phyloP scores from a whole-genome alignment of 345 rosid genomes.

The Arabis alpina region DNA sequence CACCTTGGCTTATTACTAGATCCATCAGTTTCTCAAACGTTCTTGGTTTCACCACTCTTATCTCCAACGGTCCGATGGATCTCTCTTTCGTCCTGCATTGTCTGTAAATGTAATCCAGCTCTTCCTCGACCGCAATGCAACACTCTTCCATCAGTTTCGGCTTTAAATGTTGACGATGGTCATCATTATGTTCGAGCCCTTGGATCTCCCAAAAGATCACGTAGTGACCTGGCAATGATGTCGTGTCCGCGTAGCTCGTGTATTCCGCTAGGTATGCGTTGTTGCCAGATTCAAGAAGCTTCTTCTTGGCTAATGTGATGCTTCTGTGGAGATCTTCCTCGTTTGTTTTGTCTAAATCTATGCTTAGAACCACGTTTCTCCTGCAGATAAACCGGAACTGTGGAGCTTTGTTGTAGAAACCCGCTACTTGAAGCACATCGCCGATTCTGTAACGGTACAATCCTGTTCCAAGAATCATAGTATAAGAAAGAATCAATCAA shows the following conservation, averaged over 20 bases:
- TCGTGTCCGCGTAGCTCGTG: slow-evolving; percentile 79
- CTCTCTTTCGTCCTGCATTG: slow-evolving; percentile 82
- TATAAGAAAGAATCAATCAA: too few relatives aligned
- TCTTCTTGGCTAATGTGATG: slow-evolving; percentile 66
- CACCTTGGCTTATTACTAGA: slow-evolving; percentile 72
- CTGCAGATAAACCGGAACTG: slow-evolving; percentile 81
- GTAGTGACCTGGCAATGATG: slow-evolving; percentile 85
- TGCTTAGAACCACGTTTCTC: slow-evolving; percentile 79
- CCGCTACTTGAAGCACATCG: slow-evolving; percentile 83
- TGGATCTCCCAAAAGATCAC: slow-evolving; percentile 89
- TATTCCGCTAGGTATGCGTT: slow-evolving; percentile 75
- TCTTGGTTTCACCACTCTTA: slow-evolving; percentile 70
- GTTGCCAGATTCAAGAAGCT: slow-evolving; percentile 38
- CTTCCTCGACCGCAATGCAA: slow-evolving; percentile 74
- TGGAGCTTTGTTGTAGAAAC: slow-evolving; percentile 81
- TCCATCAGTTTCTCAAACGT: slow-evolving; percentile 89
- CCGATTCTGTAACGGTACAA: slow-evolving; percentile 81
- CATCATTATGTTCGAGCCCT: neutral
- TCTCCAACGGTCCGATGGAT: slow-evolving; percentile 81
- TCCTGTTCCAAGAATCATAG: slow-evolving; percentile 38
- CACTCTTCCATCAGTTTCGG: slow-evolving; percentile 64
- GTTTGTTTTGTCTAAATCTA: slow-evolving; percentile 89
- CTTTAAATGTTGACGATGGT: slow-evolving; percentile 44
- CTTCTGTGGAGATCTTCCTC: slow-evolving; percentile 89
- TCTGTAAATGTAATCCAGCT: slow-evolving; percentile 77